Percentiles rank a stretch among this genome's conserved stretches.
phyloP scores from a whole-genome alignment of 139 green algal species.

The Nannochloris sp. region DNA sequence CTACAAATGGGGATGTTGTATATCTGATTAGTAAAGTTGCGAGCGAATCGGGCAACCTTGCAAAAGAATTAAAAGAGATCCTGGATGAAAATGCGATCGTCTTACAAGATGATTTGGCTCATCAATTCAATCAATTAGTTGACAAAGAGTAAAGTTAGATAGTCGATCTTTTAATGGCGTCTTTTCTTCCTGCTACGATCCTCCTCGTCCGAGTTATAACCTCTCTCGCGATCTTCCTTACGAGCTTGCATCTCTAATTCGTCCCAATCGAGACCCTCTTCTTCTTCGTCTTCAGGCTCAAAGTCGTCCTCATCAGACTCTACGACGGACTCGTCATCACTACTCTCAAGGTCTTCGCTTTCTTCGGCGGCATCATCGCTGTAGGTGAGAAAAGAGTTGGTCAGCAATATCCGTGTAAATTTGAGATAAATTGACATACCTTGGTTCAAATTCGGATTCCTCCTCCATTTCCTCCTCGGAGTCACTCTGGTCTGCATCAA shows the following conservation, averaged over 20 bases:
- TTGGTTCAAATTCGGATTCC: slow-evolving; percentile 56
- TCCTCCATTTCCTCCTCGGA: slow-evolving; percentile 63
- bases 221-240: slow-evolving; percentile 15
- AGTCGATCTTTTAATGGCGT: not conserved
- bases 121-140: not conserved
- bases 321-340: slow-evolving; percentile 21
- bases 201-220: slow-evolving; percentile 11
- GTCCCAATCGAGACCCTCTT: slow-evolving; percentile 68
- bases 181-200: slow-evolving; percentile 5
- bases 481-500: slow-evolving; percentile 83
- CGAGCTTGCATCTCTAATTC: slow-evolving; percentile 78
- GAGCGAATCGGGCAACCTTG: not conserved
- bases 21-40: not conserved
- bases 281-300: slow-evolving; percentile 51
- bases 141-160: not conserved
- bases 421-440: not conserved
- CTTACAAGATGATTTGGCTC: not conserved
- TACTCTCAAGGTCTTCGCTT: slow-evolving; percentile 23
- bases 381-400: not conserved
- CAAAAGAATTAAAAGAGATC: not conserved
- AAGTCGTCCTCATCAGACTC: slow-evolving; percentile 44
- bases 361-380: slow-evolving; percentile 46
- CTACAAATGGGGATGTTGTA: not conserved
- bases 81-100: not conserved
- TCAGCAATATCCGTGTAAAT: not conserved